Evolutionary conservation across 768 basidiomycete species (phyloP).

Genomic region (Suillus tomentosus): DNA sequence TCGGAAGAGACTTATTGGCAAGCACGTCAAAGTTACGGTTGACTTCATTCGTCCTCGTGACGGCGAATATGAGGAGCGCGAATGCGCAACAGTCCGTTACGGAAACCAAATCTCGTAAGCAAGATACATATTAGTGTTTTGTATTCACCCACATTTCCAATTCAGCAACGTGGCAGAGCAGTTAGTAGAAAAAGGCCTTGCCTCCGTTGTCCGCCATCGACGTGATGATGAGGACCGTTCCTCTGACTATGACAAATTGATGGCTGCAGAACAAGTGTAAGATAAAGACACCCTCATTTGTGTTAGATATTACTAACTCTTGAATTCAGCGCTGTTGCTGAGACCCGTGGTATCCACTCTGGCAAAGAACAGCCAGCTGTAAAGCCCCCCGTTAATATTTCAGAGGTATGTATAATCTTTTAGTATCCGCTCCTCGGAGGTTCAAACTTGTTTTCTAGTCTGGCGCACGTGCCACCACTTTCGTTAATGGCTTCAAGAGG

Average conservation of each 20-base stretch:
- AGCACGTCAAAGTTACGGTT: conserved; percentile 76
- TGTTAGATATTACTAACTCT: conserved; percentile 8
- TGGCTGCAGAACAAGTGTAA: conserved; percentile 91
- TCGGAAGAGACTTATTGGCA: conserved; percentile 90
- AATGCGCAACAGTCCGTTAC: conserved; percentile 87
- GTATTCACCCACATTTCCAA: conserved; percentile 13
- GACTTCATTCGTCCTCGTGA: conserved; percentile 92
- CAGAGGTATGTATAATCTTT: conserved; percentile 61
- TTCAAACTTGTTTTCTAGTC: conserved; percentile 43
- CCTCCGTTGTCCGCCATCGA: conserved; percentile 87
- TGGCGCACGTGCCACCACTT: conserved; percentile 76
- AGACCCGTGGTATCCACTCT: conserved; percentile 85
- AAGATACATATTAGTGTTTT: neutral
- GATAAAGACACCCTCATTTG: conserved; percentile 30
- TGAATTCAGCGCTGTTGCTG: conserved; percentile 66
- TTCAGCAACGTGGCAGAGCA: conserved; percentile 88
- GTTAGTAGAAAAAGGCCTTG: conserved; percentile 90
- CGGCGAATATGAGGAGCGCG: conserved; percentile 91
- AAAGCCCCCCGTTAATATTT: conserved; percentile 86
- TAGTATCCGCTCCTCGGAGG: neutral
- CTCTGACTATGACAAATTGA: conserved; percentile 94
- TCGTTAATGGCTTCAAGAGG: conserved; percentile 90
- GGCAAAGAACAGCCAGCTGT: conserved; percentile 84
- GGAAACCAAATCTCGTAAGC: conserved; percentile 78
- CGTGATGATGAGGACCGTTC: conserved; percentile 96